phyloP scores from a whole-genome alignment of 129 eudicot genomes.

The Arctium lappa region DNA sequence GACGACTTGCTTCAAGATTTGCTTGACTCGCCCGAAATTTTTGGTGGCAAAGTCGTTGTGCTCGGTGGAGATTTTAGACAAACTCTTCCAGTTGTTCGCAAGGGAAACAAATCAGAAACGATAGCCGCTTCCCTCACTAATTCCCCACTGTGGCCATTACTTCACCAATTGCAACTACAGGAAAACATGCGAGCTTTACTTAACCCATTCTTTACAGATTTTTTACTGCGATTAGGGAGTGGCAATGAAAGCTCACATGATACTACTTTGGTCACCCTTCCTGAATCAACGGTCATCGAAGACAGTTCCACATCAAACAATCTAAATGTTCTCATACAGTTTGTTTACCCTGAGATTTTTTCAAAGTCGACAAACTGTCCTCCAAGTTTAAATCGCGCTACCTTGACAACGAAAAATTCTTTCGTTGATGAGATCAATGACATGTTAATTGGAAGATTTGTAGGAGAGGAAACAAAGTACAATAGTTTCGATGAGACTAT shows the following conservation, averaged over 20 bases:
- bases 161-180: not conserved
- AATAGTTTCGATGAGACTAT: not conserved
- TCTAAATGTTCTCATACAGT: not conserved
- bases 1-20: not conserved
- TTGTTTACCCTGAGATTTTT: not conserved
- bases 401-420: not conserved
- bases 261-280: not conserved
- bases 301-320: not conserved
- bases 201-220: not conserved
- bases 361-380: not conserved
- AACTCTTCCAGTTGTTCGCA: not conserved
- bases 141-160: not conserved
- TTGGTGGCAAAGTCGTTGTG: not conserved
- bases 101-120: not conserved
- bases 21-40: not conserved
- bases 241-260: not conserved
- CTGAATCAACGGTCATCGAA: not conserved
- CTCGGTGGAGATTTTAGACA: constrained; percentile 1
- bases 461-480: not conserved
- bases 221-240: not conserved
- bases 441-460: not conserved
- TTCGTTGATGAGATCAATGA: not conserved
- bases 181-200: constrained; percentile 9
- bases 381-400: not conserved
- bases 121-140: not conserved